phyloP scores from a whole-genome alignment of 2,329 filamentous ascomycete genomes.

The Saccharata proteae region DNA sequence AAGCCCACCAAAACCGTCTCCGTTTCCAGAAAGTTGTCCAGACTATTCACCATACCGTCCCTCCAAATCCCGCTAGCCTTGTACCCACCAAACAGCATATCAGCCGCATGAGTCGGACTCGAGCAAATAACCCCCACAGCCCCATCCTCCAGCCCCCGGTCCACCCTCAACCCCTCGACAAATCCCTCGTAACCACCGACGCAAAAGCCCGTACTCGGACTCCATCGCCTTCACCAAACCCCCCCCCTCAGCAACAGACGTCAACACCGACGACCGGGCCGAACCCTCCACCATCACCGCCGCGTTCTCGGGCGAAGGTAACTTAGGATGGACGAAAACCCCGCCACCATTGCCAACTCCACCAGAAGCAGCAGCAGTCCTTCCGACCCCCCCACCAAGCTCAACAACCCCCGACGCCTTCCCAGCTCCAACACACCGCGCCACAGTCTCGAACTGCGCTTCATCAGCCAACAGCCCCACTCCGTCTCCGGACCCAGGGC shows the following conservation, averaged over 20 bases:
- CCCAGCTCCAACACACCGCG: too few species aligned
- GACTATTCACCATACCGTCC: conserved; percentile 19
- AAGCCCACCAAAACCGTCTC: conserved; percentile 21
- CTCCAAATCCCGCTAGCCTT: conserved; percentile 25
- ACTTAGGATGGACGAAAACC: too few species aligned
- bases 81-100: conserved; percentile 31
- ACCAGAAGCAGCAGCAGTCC: too few species aligned
- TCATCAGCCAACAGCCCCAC: too few species aligned
- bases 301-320: conserved; percentile 28
- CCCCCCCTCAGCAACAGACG: conserved; percentile 25
- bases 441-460: too few species aligned
- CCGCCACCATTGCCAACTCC: too few species aligned
- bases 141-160: conserved; percentile 28
- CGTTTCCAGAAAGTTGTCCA: conserved; percentile 23
- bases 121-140: conserved; percentile 30
- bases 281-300: conserved; percentile 23
- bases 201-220: conserved; percentile 27
- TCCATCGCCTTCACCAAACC: conserved; percentile 24
- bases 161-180: conserved; percentile 25
- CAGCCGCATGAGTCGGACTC: conserved; percentile 17
- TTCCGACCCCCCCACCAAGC: too few species aligned
- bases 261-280: conserved; percentile 26
- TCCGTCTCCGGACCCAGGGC: too few species aligned
- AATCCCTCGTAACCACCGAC: conserved; percentile 26
- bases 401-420: too few species aligned